Base-by-base conservation (phyloP, 805 yeast species). In the Diddensiella caesifluorescens region DNA sequence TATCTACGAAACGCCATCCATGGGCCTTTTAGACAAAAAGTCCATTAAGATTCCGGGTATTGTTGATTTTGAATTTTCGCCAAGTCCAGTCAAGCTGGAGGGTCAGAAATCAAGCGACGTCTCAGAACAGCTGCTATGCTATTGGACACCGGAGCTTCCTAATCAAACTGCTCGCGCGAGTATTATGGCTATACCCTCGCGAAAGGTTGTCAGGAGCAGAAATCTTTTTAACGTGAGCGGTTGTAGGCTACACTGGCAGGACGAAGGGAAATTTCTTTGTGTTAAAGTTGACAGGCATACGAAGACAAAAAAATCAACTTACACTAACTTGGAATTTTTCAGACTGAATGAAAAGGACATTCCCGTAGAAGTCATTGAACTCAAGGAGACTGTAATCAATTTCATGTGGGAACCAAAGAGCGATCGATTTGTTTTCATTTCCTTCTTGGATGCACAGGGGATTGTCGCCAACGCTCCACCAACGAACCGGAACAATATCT, bases 271-370 rank as follows among this genome's bases (percentile, higher is more conserved):
- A 55, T 82, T 70, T 62, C 69, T 92, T 61, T 86, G 96, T 69
- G 94, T 89, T 60, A 87, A 85, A 70, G 96, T 92, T 54, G 96
- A 89, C 65, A 86, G 97, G 68, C 95, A 88, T 68, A 86, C 97
- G 44, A 92, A 92, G 67, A 83, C 96, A 38, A 85, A 83, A 64
- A 92, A 94, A 76, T 85, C 95, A 16, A 65, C 81, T 40, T 88
- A 87, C 74, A 80, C 96, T 44, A 87, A 87, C 62, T 74, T 92
- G 63, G 97, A 92, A 67, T 82, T 92, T 60, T 86, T 90, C 75
- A 83, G 86, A 58, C 66, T 88, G 45, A 72, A 73, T 46, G 98
- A 90, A 67, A 85, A 79, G 67, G 95, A 84, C 57, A 77, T 90
- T 53, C 97, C 98, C 23, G 95, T 89, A 47, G 97, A 89, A 61